These are phyloP conservation scores for Rubroshorea leprosula DNA, from an alignment of 345 rosid genomes.

Conservation along the genomic window DNA sequence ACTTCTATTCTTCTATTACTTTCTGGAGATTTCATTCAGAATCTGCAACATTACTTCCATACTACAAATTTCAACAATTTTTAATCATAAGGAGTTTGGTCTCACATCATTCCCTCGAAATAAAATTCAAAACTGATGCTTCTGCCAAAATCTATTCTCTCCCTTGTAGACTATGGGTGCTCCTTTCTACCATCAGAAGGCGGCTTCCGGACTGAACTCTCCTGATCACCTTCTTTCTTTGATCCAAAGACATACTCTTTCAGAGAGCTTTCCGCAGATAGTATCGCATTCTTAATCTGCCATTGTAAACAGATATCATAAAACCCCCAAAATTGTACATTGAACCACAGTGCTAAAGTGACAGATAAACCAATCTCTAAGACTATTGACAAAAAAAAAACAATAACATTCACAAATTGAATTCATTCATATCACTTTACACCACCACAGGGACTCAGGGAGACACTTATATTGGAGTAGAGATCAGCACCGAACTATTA, in stretches of 20 bases:
- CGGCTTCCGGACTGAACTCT: slow-evolving; percentile 17
- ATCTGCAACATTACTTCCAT: too few relatives aligned
- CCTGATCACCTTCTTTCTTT: slow-evolving; percentile 27
- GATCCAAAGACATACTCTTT: slow-evolving; percentile 59
- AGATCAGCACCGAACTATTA: too few relatives aligned
- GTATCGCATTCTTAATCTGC: slow-evolving; percentile 66
- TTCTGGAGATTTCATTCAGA: too few relatives aligned
- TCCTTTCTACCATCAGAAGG: slow-evolving; percentile 19
- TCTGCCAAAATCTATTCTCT: neutral
- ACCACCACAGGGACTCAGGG: neutral
- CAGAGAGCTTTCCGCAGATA: slow-evolving; percentile 47
- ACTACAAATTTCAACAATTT: neutral
- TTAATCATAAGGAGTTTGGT: too few relatives aligned
- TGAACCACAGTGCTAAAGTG: neutral
- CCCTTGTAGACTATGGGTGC: slow-evolving; percentile 12
- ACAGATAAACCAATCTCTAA: neutral
- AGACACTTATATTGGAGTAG: too few relatives aligned
- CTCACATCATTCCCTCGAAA: too few relatives aligned
- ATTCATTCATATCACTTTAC: neutral
- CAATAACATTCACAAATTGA: neutral
- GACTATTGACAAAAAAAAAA: neutral
- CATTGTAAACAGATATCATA: slow-evolving; percentile 13
- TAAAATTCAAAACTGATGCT: neutral
- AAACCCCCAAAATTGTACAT: neutral
- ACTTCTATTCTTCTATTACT: too few relatives aligned